Evolutionary conservation across 2,329 filamentous ascomycete species (phyloP).

Genomic region (Grosmannia huntii): DNA sequence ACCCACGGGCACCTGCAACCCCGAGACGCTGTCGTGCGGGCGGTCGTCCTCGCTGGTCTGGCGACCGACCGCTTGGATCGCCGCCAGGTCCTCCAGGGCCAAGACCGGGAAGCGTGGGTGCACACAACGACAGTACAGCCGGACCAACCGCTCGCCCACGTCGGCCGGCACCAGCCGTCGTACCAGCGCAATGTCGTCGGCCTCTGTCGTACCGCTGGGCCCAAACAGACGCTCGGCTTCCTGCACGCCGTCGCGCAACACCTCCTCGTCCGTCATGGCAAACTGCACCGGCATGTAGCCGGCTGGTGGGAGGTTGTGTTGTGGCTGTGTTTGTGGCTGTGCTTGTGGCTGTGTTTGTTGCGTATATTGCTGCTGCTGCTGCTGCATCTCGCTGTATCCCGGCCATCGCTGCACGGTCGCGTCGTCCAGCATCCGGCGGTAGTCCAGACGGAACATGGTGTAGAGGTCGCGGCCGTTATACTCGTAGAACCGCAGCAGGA

Average conservation of each 20-base stretch:
- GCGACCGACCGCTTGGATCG: slow-evolving; percentile 2
- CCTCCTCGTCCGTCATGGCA: slow-evolving; percentile 13
- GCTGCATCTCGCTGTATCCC: not conserved
- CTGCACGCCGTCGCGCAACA: slow-evolving; percentile 13
- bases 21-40: not conserved
- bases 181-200: slow-evolving; percentile 10
- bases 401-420: not conserved
- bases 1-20: slow-evolving; percentile 8
- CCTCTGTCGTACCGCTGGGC: slow-evolving; percentile 6
- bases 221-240: slow-evolving; percentile 10
- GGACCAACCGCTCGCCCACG: slow-evolving; percentile 9
- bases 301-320: not conserved
- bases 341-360: not conserved
- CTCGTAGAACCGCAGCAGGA: slow-evolving; percentile 12
- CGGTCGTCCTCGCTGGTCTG: not conserved
- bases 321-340: not conserved
- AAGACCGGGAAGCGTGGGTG: slow-evolving; percentile 14
- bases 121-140: slow-evolving; percentile 12
- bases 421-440: slow-evolving; percentile 13
- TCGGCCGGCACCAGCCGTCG: slow-evolving; percentile 11
- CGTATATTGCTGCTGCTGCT: not conserved
- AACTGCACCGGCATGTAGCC: slow-evolving; percentile 13
- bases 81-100: slow-evolving; percentile 8
- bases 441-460: slow-evolving; percentile 15
- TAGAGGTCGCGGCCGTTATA: slow-evolving; percentile 14